Base-by-base conservation (phyloP, 768 basidiomycete genomes). In the Filobasidium wieringae region DNA sequence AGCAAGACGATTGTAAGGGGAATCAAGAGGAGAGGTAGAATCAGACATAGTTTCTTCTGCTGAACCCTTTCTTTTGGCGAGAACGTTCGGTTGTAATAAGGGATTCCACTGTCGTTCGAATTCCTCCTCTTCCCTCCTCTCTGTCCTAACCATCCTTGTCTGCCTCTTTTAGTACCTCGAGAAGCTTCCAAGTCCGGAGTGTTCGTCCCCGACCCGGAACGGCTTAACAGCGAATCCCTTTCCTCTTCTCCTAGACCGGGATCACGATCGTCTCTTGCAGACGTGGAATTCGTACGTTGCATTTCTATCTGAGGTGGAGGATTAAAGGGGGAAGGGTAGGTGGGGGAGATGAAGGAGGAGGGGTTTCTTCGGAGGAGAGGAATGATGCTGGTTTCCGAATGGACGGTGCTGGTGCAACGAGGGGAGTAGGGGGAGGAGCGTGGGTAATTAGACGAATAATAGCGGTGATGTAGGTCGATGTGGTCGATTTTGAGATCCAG, bases 1-100 rank as follows among this genome's bases (percentile, higher is more conserved):
- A 57, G 55, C 22, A 57, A 27, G 22, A 57, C 26, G 31, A 57
- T 34, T 1, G 55, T 57, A 2, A 57, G 22, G 33, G 49, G 33
- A 24, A 36, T 26, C 34, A 57, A 50, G 30, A 57, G 34, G 29
- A 31, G 22, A 26, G 47, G 49, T 11, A 47, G 26, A 14, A 57
- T 32, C 33, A 50, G 36, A 49, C 55, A 57, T 11, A 57, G 26
- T 8, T 34, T 39, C 17, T 49, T 4, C 24, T 57, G 45, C 17
- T 57, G 32, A 37, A 34, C 47, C 19, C 33, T 33, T 22, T 24
- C 17, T 14, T 7, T 50, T 29, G 26, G 45, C 17, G 26, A 12
- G 9, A 27, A 26, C 27, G 7, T 26, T 12, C 17, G 26, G 27
- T 5, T 24, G 27, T 15, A 30, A n/a, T 15, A 52, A 52, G 51